Evolutionary conservation across 225 moss, liverwort and hornwort species (phyloP).

Genomic region (Pseudisothecium myosuroides): DNA sequence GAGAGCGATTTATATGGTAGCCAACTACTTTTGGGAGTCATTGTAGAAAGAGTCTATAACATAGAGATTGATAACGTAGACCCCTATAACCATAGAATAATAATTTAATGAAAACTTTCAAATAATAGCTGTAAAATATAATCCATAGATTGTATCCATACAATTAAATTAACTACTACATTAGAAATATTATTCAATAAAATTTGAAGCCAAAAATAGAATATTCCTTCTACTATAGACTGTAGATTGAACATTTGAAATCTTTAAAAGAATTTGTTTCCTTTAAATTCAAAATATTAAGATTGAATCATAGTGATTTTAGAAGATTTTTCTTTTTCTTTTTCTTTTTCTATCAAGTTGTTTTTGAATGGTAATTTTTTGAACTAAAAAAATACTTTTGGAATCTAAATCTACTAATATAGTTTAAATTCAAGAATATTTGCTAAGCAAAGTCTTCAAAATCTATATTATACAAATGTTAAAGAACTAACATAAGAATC

Average conservation of each 20-base stretch:
- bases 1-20: no score
- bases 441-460: not conserved
- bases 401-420: fast-evolving
- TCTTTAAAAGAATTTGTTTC: not conserved
- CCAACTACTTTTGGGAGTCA: no score
- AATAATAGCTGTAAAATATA: not conserved
- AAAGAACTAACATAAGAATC: not conserved
- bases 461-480: not conserved
- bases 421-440: not conserved
- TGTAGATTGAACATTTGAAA: not conserved
- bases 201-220: not conserved
- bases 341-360: fast-evolving
- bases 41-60: no score
- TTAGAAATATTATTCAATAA: not conserved
- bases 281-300: not conserved
- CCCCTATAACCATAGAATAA: no score
- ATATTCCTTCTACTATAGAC: not conserved
- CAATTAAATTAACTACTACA: fast-evolving
- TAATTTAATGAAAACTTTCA: not conserved
- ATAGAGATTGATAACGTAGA: no score
- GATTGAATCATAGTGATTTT: no score
- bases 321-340: no score
- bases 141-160: fast-evolving
- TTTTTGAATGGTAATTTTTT: not conserved
- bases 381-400: no score